Conservation (phyloP, 78 protist species). For the Neovahlkampfia damariscottae region DNA sequence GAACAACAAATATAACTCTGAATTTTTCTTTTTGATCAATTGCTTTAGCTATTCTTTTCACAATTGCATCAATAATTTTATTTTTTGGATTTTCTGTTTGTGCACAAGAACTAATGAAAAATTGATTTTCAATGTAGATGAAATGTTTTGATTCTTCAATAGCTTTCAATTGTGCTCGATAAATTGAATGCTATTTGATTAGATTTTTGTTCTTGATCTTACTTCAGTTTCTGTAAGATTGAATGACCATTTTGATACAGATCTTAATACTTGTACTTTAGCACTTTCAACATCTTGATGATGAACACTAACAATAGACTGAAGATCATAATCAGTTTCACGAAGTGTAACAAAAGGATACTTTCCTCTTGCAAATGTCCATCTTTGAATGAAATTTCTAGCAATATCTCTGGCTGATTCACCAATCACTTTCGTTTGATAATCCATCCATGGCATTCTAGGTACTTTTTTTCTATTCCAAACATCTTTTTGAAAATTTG, state of each 20-base stretch:
- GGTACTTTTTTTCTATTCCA: slow-evolving; percentile 23
- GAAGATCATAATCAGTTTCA: neutral
- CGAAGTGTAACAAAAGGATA: too few species aligned
- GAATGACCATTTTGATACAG: slow-evolving; percentile 2
- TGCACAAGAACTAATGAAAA: slow-evolving; percentile 38
- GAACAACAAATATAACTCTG: too few species aligned
- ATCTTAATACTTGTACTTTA: neutral
- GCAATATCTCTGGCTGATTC: slow-evolving; percentile 62
- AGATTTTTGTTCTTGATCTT: neutral
- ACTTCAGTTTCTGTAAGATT: slow-evolving; percentile 15
- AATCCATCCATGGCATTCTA: slow-evolving; percentile 87
- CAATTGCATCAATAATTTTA: too few species aligned
- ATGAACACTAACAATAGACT: neutral
- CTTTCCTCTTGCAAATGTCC: too few species aligned
- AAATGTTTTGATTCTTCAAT: slow-evolving; percentile 55
- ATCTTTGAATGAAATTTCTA: slow-evolving; percentile 59
- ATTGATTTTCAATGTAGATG: slow-evolving; percentile 73
- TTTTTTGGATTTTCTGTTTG: too few species aligned
- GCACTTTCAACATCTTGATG: too few species aligned
- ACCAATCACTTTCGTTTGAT: slow-evolving; percentile 41
- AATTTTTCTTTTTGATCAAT: too few species aligned
- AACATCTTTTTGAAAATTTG: too few species aligned
- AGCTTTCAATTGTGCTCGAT: too few species aligned
- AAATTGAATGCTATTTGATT: slow-evolving; percentile 51
- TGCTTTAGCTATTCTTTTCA: too few species aligned